phyloP scores from a whole-genome alignment of 805 yeast genomes.

The Millerago galiae region DNA sequence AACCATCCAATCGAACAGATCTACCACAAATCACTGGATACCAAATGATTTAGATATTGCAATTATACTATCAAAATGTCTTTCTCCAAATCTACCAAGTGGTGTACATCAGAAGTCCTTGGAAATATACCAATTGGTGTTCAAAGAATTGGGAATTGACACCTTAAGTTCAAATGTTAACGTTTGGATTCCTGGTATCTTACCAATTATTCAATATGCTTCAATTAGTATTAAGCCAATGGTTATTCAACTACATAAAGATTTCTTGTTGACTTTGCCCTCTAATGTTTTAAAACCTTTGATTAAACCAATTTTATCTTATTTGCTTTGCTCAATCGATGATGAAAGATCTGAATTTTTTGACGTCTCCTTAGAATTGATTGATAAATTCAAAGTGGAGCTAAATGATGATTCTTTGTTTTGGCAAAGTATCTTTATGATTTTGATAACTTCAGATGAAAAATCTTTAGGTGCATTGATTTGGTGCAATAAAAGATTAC shows the following conservation, averaged over 20 bases:
- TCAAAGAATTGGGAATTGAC: constrained; percentile 53
- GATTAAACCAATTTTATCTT: constrained; percentile 63
- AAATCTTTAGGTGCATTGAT: constrained; percentile 76
- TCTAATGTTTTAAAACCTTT: constrained; percentile 43
- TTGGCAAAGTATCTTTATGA: constrained; percentile 78
- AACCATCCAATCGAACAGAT: constrained; percentile 45
- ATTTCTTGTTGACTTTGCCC: constrained; percentile 48
- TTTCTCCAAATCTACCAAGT: constrained; percentile 78
- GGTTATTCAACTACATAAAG: constrained; percentile 54
- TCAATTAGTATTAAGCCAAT: constrained; percentile 83
- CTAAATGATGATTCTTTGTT: constrained; percentile 66
- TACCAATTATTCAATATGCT: constrained; percentile 84
- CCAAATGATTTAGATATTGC: constrained; percentile 68
- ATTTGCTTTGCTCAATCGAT: constrained; percentile 82
- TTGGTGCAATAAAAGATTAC: constrained; percentile 65
- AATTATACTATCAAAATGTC: constrained; percentile 66
- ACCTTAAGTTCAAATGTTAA: constrained; percentile 49
- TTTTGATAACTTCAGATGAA: constrained; percentile 74
- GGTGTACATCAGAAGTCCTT: constrained; percentile 93
- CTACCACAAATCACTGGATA: constrained; percentile 40
- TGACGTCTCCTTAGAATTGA: constrained; percentile 47
- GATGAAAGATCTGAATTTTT: constrained; percentile 88
- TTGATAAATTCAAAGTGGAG: constrained; percentile 52
- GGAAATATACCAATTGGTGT: constrained; percentile 66
- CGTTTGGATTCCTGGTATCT: constrained; percentile 88